Evolutionary conservation across 345 rosid species (phyloP).

Genomic region (Conringia planisiliqua): DNA sequence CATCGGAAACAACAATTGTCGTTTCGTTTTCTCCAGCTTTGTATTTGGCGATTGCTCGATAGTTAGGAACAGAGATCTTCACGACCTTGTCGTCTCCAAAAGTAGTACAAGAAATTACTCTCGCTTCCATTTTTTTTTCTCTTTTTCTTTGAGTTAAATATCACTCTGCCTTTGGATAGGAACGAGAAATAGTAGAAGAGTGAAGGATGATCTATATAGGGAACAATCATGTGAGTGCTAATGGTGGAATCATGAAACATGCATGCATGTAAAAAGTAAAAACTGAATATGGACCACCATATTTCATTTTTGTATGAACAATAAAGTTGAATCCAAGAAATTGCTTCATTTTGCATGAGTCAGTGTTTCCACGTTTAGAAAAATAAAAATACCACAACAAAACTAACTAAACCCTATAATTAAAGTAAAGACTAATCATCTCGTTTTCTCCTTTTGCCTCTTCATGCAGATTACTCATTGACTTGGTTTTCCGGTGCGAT

Average conservation of each 20-base stretch:
- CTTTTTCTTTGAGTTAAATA: neutral
- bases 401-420: neutral
- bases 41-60: conserved; percentile 24
- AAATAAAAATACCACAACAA: neutral
- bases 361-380: neutral
- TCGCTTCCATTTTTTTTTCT: conserved; percentile 26
- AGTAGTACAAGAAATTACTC: conserved; percentile 26
- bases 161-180: neutral
- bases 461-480: too few species aligned
- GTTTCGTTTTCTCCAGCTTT: conserved; percentile 25
- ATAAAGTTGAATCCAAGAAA: conserved; percentile 22
- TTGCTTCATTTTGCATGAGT: conserved; percentile 28
- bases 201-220: conserved; percentile 5
- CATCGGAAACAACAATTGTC: conserved; percentile 23
- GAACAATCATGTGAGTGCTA: conserved; percentile 18
- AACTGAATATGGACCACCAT: conserved; percentile 12
- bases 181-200: neutral
- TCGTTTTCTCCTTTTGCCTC: too few species aligned
- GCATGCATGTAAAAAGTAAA: conserved; percentile 18
- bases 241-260: conserved; percentile 24
- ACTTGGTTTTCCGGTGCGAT: too few species aligned
- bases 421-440: too few species aligned
- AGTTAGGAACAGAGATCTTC: conserved; percentile 25
- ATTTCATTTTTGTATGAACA: neutral
- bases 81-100: conserved; percentile 32